These are phyloP conservation scores for Hypoxylon intermedium DNA, from an alignment of 495 filamentous ascomycete genomes.

Conservation along the genomic window DNA sequence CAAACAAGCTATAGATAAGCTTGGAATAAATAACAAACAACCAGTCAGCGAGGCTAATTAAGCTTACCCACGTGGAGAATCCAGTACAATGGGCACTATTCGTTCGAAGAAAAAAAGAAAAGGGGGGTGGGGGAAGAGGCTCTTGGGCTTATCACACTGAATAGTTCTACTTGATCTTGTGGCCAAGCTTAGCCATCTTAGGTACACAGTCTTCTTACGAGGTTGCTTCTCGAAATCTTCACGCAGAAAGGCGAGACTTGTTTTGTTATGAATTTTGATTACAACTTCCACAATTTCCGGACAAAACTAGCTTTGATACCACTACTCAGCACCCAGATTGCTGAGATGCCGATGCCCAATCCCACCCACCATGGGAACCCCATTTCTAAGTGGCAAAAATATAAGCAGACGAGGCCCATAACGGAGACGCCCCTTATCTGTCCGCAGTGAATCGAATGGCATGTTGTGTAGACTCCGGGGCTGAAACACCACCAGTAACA, in stretches of 20 bases:
- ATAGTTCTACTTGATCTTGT: too few species aligned
- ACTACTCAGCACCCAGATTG: slow-evolving; percentile 13
- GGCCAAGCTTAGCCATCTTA: too few species aligned
- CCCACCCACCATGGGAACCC: slow-evolving; percentile 16
- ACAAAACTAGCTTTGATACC: slow-evolving; percentile 30
- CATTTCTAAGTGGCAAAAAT: slow-evolving; percentile 28
- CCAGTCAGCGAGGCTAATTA: background rate
- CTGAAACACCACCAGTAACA: background rate
- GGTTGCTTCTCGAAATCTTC: too few species aligned
- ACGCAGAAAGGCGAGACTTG: slow-evolving; percentile 2
- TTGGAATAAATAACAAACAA: background rate
- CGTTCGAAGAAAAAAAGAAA: background rate
- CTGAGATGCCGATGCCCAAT: slow-evolving; percentile 8
- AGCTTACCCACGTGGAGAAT: too few species aligned
- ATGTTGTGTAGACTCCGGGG: slow-evolving; percentile 21
- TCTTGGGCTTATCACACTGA: too few species aligned
- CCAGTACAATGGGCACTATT: too few species aligned
- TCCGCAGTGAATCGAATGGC: slow-evolving; percentile 9
- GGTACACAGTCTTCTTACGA: too few species aligned
- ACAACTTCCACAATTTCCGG: slow-evolving; percentile 27
- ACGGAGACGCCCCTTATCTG: background rate
- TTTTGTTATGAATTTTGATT: slow-evolving; percentile 29
- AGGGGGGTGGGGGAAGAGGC: background rate
- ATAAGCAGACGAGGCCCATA: slow-evolving; percentile 7
- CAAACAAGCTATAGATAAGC: background rate